Evolutionary conservation across 768 basidiomycete genomes (phyloP).

Genomic region (Rhodocollybia butyracea): DNA sequence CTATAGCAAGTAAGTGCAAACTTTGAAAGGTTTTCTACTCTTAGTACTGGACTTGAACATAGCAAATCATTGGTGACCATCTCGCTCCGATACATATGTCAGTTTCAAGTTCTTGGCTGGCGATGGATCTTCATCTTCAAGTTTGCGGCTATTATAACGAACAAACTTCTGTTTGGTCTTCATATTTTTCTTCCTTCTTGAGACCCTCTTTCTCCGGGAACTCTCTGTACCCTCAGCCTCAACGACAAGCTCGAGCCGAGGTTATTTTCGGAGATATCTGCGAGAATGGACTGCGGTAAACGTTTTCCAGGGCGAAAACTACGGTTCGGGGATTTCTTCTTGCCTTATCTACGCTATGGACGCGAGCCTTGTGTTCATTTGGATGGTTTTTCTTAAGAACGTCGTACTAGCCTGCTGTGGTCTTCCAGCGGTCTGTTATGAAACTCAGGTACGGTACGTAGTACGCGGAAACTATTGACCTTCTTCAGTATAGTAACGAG

Average conservation of each 20-base stretch:
- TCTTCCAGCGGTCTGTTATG: slow-evolving; percentile 1
- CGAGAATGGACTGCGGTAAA: not conserved
- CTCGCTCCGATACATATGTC: not conserved
- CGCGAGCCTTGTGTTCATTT: not conserved
- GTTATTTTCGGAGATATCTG: not conserved
- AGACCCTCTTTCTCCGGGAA: slow-evolving; percentile 4
- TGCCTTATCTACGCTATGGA: slow-evolving; percentile 6
- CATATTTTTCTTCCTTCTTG: slow-evolving; percentile 4
- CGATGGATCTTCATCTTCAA: slow-evolving; percentile 8
- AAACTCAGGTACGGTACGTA: not conserved
- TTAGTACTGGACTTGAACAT: no score
- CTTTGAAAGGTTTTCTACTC: not conserved
- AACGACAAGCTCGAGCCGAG: not conserved
- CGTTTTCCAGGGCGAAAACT: not conserved
- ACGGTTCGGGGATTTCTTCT: not conserved
- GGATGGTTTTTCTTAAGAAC: not conserved
- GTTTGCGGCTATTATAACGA: not conserved
- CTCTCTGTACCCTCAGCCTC: not conserved
- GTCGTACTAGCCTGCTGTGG: not conserved
- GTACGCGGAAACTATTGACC: not conserved
- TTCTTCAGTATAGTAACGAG: not conserved
- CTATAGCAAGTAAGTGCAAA: not conserved
- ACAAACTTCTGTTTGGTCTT: slow-evolving; percentile 1
- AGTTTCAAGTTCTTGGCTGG: slow-evolving; percentile 2
- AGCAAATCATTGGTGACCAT: not conserved